Percentiles rank a stretch among this genome's conserved stretches.
Conservation (phyloP, 139 green algal genomes). For the Pleodorina starrii region DNA sequence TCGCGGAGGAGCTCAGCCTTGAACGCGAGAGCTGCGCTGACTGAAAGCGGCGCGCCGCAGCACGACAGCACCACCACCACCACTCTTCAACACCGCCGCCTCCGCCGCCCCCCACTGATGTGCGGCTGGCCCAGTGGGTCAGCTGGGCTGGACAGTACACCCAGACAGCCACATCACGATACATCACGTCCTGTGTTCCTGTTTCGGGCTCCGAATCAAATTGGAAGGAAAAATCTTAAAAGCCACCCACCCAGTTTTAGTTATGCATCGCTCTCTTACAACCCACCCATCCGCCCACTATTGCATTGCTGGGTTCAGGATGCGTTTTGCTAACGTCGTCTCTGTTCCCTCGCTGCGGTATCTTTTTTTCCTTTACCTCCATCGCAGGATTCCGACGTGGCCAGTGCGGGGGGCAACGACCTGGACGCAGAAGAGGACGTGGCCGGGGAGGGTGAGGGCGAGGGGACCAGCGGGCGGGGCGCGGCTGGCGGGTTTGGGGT, state of each 20-base stretch:
- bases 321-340: background rate
- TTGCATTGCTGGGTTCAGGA: background rate
- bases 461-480: too few relatives aligned
- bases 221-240: background rate
- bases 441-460: background rate
- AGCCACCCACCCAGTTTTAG: background rate
- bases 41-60: background rate
- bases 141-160: too few relatives aligned
- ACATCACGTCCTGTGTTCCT: too few relatives aligned
- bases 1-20: background rate
- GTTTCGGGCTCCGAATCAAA: too few relatives aligned
- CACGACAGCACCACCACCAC: background rate
- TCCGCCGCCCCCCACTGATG: too few relatives aligned
- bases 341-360: background rate
- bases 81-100: background rate
- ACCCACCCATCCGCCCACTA: background rate
- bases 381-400: constrained; percentile 5
- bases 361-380: background rate
- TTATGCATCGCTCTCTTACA: background rate
- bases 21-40: background rate
- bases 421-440: background rate
- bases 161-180: too few relatives aligned
- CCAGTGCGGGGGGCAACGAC: constrained; percentile 17
- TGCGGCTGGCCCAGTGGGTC: too few relatives aligned
- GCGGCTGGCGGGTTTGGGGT: too few relatives aligned